Evolutionary conservation across 345 rosid genomes (phyloP).

Genomic region (Cardamine occulta): DNA sequence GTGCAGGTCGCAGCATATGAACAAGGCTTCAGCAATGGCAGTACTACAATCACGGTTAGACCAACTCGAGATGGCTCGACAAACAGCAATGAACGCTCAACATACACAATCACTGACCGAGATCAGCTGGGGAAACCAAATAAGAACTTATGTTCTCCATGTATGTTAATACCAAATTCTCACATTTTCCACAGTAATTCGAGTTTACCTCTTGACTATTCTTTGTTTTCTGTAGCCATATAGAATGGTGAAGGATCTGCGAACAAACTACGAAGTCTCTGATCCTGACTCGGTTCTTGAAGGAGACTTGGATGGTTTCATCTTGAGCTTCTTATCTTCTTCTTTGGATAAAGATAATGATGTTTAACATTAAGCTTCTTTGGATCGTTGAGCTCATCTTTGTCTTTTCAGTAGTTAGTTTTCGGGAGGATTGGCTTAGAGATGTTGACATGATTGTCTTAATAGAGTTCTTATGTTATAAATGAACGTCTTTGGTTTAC

Average conservation of each 20-base stretch:
- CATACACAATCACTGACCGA: constrained; percentile 94
- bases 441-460: constrained; percentile 21
- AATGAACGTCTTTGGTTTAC: neutral
- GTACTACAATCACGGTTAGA: constrained; percentile 93
- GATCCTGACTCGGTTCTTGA: constrained; percentile 91
- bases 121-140: constrained; percentile 95
- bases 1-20: constrained; percentile 79
- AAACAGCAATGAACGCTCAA: constrained; percentile 84
- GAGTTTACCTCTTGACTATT: constrained; percentile 6
- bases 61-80: constrained; percentile 89
- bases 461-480: constrained; percentile 4
- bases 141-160: constrained; percentile 86
- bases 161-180: constrained; percentile 51
- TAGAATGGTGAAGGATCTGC: constrained; percentile 90
- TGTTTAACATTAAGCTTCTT: constrained; percentile 17
- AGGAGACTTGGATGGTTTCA: constrained; percentile 86
- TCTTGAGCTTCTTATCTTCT: constrained; percentile 80
- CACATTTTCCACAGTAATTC: neutral
- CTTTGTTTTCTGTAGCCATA: constrained; percentile 65
- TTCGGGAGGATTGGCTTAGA: neutral
- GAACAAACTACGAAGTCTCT: constrained; percentile 87
- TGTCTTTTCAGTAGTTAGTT: neutral
- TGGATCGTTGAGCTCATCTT: constrained; percentile 18
- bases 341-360: constrained; percentile 63
- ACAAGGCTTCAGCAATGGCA: constrained; percentile 94